Conservation (phyloP, 352 stramenopile species). For the Phytophthora colocasiae region DNA sequence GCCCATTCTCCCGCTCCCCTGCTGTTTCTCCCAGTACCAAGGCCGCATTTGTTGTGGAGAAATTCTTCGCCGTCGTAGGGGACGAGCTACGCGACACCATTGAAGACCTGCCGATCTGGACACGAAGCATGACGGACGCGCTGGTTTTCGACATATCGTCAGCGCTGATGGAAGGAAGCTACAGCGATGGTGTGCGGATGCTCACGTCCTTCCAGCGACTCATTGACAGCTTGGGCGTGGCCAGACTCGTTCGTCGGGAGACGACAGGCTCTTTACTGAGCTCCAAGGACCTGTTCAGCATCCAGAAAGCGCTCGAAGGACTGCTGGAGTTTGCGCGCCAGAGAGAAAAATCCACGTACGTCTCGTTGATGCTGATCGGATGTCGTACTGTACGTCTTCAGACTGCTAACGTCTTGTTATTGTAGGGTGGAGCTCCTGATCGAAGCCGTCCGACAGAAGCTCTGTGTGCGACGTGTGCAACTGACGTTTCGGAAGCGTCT, state of each 20-base stretch:
- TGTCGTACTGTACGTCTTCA: not conserved
- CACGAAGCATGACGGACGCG: slow-evolving; percentile 56
- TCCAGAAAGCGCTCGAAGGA: slow-evolving; percentile 71
- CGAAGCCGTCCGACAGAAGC: slow-evolving; percentile 73
- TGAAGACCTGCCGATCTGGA: slow-evolving; percentile 58
- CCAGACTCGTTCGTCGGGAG: slow-evolving; percentile 64
- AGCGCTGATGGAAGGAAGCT: slow-evolving; percentile 46
- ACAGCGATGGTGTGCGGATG: slow-evolving; percentile 59
- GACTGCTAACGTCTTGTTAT: not conserved
- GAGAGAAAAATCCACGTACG: slow-evolving; percentile 64
- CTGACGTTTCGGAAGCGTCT: slow-evolving; percentile 73
- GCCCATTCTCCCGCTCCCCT: slow-evolving; percentile 29
- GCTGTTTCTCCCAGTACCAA: slow-evolving; percentile 51
- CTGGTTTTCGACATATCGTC: slow-evolving; percentile 67
- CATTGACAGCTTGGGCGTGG: slow-evolving; percentile 55
- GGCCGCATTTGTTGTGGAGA: slow-evolving; percentile 59
- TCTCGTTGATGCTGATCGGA: slow-evolving; percentile 4
- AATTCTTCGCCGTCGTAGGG: slow-evolving; percentile 61
- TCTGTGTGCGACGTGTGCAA: slow-evolving; percentile 77
- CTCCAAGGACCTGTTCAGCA: slow-evolving; percentile 62
- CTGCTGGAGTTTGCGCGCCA: slow-evolving; percentile 75
- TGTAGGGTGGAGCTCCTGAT: slow-evolving; percentile 67
- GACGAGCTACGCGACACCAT: slow-evolving; percentile 49
- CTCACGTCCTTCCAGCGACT: slow-evolving; percentile 70
- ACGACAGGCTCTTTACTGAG: slow-evolving; percentile 55